Evolutionary conservation across 768 basidiomycete species (phyloP).

Genomic region (Guyanaporus albipodus): DNA sequence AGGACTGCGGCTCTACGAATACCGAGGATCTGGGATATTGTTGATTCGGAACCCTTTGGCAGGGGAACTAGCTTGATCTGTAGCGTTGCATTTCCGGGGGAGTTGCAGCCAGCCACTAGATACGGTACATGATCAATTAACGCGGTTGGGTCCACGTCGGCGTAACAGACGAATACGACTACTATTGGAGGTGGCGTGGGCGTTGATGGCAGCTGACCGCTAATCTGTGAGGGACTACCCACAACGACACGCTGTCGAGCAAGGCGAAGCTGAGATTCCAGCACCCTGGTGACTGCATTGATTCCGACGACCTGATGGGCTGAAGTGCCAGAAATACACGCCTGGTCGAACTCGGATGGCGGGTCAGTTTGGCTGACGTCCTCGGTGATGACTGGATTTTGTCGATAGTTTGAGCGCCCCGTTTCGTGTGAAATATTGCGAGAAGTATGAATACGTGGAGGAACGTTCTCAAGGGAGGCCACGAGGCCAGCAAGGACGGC

Average conservation of each 20-base stretch:
- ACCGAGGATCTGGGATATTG: slow-evolving; percentile 59
- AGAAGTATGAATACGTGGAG: slow-evolving; percentile 31
- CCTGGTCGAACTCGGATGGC: not conserved
- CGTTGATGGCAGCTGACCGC: not conserved
- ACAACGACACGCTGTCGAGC: slow-evolving; percentile 18
- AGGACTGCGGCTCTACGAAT: slow-evolving; percentile 63
- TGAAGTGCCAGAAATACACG: not conserved
- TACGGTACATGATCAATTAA: slow-evolving; percentile 74
- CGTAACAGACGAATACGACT: slow-evolving; percentile 65
- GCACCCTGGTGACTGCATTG: slow-evolving; percentile 70
- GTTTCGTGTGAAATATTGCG: slow-evolving; percentile 9
- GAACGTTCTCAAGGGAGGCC: slow-evolving; percentile 47
- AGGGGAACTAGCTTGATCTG: slow-evolving; percentile 58
- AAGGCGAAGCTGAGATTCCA: slow-evolving; percentile 55
- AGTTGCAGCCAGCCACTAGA: slow-evolving; percentile 75
- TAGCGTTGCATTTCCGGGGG: slow-evolving; percentile 28
- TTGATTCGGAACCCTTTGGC: slow-evolving; percentile 60
- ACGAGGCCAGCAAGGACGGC: slow-evolving; percentile 48
- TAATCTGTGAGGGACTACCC: not conserved
- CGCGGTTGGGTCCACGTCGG: slow-evolving; percentile 69
- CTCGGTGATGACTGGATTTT: slow-evolving; percentile 29
- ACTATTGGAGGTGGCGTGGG: slow-evolving; percentile 14
- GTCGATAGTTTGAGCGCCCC: not conserved
- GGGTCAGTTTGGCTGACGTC: not conserved
- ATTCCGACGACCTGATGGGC: slow-evolving; percentile 62